phyloP scores from a whole-genome alignment of 169 alveolate species.

The Plasmodium yoelii region DNA sequence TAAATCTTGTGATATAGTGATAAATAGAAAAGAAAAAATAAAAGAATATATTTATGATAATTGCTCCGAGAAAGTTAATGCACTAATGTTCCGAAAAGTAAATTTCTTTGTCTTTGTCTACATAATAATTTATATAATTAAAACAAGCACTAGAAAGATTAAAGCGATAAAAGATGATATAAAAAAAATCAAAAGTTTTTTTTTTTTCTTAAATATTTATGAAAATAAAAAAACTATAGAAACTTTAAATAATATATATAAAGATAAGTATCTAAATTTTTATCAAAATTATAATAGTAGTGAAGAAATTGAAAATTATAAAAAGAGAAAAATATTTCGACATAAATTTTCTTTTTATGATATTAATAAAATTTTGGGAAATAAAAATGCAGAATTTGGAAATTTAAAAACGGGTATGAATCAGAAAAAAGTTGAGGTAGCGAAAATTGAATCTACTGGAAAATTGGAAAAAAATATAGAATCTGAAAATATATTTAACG shows the following conservation, averaged over 20 bases:
- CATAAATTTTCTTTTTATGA: slow-evolving; percentile 57
- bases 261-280: slow-evolving; percentile 45
- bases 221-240: slow-evolving; percentile 63
- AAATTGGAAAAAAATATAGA: background rate
- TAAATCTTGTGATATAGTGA: background rate
- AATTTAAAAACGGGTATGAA: too few species aligned
- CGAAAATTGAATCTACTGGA: slow-evolving; percentile 13
- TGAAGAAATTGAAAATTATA: slow-evolving; percentile 31
- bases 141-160: slow-evolving; percentile 60
- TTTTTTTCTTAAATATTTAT: slow-evolving; percentile 52
- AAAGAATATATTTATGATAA: slow-evolving; percentile 53
- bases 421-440: background rate
- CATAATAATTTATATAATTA: slow-evolving; percentile 38
- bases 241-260: slow-evolving; percentile 49
- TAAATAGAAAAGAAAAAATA: background rate
- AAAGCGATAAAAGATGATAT: slow-evolving; percentile 38
- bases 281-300: slow-evolving; percentile 45
- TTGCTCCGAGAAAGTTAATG: slow-evolving; percentile 17
- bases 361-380: slow-evolving; percentile 31
- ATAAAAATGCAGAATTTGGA: background rate
- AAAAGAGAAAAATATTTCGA: slow-evolving; percentile 54
- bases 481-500: background rate
- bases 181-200: slow-evolving; percentile 50
- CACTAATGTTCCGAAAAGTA: slow-evolving; percentile 55
- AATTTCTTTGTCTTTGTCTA: slow-evolving; percentile 56